Evolutionary conservation across 352 stramenopile species (phyloP).

Genomic region (Pythium aphanidermatum): DNA sequence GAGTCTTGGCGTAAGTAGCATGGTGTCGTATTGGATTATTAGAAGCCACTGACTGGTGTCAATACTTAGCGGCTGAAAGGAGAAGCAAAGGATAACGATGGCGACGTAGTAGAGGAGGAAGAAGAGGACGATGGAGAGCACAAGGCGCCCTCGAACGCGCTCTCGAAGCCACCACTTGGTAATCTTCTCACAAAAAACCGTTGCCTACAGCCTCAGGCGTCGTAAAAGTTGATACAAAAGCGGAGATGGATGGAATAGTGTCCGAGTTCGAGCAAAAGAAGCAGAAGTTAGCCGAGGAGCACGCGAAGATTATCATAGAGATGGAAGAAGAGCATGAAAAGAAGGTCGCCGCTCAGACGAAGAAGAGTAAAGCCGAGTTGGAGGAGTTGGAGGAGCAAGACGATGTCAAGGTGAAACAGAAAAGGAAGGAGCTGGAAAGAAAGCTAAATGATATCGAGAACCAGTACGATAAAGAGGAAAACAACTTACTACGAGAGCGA

Average conservation of each 20-base stretch:
- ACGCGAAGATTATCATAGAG: constrained; percentile 26
- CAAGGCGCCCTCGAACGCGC: constrained; percentile 14
- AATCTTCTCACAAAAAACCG: constrained; percentile 46
- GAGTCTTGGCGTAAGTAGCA: constrained; percentile 39
- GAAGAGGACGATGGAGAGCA: constrained; percentile 9
- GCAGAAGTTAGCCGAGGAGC: constrained; percentile 34
- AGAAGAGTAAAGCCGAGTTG: constrained; percentile 40
- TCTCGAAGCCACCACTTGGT: constrained; percentile 48
- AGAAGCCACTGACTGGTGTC: not conserved
- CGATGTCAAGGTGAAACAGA: constrained; percentile 49
- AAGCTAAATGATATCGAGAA: constrained; percentile 64
- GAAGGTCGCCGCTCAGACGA: constrained; percentile 27
- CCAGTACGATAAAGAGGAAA: constrained; percentile 62
- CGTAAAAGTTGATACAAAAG: constrained; percentile 32
- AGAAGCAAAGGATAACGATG: constrained; percentile 34
- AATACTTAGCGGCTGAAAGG: constrained; percentile 17
- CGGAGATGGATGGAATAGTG: constrained; percentile 22
- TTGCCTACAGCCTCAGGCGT: constrained; percentile 18
- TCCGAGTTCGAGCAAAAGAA: constrained; percentile 48
- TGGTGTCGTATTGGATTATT: not conserved
- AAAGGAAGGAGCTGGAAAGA: constrained; percentile 57
- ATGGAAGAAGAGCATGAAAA: constrained; percentile 34
- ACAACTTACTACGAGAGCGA: constrained; percentile 32
- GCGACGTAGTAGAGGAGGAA: constrained; percentile 21
- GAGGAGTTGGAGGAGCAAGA: constrained; percentile 53